phyloP scores from a whole-genome alignment of 1,284 basidiomycete genomes.

The Ceratorhiza oryzae-sativae region DNA sequence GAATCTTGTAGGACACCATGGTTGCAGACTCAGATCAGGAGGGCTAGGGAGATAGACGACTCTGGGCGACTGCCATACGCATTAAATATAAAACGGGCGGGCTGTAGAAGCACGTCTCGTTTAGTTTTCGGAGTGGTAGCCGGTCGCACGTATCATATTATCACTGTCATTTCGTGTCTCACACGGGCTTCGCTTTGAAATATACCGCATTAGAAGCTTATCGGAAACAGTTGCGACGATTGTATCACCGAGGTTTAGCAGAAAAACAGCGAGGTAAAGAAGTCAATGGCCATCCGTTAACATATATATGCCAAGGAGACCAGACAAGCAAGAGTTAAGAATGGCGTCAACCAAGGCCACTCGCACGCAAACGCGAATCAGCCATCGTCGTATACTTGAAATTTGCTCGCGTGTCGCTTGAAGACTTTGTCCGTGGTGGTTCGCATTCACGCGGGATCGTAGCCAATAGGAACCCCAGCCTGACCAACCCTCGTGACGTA shows the following conservation, averaged over 20 bases:
- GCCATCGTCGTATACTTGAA: not conserved
- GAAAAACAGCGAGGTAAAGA: not conserved
- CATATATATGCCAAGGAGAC: not conserved
- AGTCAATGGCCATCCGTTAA: not conserved
- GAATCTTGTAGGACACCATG: constrained; percentile 36
- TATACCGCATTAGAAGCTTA: not conserved
- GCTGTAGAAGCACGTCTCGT: constrained; percentile 6
- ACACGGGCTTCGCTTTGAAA: constrained; percentile 2
- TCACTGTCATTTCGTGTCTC: not conserved
- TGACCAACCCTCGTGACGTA: not conserved
- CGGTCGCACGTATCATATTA: not conserved
- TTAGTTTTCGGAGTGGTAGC: constrained; percentile 10
- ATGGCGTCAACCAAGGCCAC: not conserved
- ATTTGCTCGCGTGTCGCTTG: not conserved
- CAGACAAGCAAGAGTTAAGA: not conserved
- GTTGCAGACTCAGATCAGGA: not conserved
- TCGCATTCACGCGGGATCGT: not conserved
- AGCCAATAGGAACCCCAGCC: not conserved
- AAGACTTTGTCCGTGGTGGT: not conserved
- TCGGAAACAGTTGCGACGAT: not conserved
- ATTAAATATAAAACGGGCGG: constrained; percentile 10
- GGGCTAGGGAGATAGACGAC: not conserved
- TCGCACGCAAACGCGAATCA: not conserved
- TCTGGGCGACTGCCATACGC: not conserved
- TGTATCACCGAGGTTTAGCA: constrained; percentile 28